phyloP scores from a whole-genome alignment of 2,329 filamentous ascomycete species.

The Trichoderma sp. region DNA sequence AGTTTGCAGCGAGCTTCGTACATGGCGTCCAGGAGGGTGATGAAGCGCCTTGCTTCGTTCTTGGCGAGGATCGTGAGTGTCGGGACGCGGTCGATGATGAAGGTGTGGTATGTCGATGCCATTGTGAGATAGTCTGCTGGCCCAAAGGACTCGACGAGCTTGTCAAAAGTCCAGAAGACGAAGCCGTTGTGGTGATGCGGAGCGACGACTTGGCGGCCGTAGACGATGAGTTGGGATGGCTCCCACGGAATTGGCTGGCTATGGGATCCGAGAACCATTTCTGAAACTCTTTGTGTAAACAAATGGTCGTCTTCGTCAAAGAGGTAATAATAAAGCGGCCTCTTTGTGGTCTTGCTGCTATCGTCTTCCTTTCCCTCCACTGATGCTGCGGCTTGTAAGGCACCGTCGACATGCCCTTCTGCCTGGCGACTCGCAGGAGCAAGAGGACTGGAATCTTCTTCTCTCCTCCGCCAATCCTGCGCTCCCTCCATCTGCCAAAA shows the following conservation, averaged over 20 bases:
- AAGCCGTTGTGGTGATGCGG: slow-evolving; percentile 60
- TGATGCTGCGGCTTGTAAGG: background rate
- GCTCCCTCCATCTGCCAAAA: slow-evolving; percentile 82
- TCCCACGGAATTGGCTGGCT: slow-evolving; percentile 44
- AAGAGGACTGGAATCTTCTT: slow-evolving; percentile 39
- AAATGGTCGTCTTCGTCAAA: slow-evolving; percentile 36
- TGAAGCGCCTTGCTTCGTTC: slow-evolving; percentile 79
- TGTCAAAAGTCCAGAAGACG: slow-evolving; percentile 67
- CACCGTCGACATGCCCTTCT: background rate
- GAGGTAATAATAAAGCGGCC: slow-evolving; percentile 40
- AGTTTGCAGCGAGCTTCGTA: slow-evolving; percentile 83
- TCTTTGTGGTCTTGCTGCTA: slow-evolving; percentile 31
- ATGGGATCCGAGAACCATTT: slow-evolving; percentile 32
- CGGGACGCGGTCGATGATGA: slow-evolving; percentile 72
- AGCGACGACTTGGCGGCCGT: slow-evolving; percentile 65
- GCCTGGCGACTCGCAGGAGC: slow-evolving; percentile 1
- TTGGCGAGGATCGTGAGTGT: slow-evolving; percentile 68
- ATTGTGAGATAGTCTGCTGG: slow-evolving; percentile 83
- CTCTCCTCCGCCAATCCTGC: slow-evolving; percentile 68
- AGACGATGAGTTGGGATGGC: slow-evolving; percentile 53
- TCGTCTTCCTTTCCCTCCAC: background rate
- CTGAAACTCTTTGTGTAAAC: slow-evolving; percentile 35
- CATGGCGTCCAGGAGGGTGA: slow-evolving; percentile 76
- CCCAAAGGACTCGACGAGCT: slow-evolving; percentile 69
- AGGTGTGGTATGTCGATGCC: slow-evolving; percentile 76